phyloP scores from a whole-genome alignment of 805 yeast genomes.

The Metschnikowia henanensis region DNA sequence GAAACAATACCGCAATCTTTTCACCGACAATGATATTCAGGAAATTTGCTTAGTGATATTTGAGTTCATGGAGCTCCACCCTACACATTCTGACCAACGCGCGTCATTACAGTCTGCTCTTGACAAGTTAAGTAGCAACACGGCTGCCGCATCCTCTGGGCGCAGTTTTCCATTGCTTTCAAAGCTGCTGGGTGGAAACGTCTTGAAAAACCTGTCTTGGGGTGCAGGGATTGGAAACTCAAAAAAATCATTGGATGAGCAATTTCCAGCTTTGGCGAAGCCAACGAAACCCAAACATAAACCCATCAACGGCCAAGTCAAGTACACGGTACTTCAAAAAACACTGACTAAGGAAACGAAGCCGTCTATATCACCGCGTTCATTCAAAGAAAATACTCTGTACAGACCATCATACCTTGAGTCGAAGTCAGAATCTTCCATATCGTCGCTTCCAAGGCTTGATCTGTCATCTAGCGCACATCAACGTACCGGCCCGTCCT shows the following conservation, averaged over 20 bases:
- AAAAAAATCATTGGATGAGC: conserved; percentile 20
- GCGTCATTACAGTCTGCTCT: conserved; percentile 34
- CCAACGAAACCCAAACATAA: conserved; percentile 24
- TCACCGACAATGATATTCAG: conserved; percentile 37
- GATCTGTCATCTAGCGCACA: conserved; percentile 32
- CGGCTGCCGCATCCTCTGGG: conserved; percentile 13
- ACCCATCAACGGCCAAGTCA: conserved; percentile 24
- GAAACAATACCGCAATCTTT: conserved; percentile 46
- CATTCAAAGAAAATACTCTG: conserved; percentile 20
- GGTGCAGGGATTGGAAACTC: conserved; percentile 17
- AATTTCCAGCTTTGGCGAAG: conserved; percentile 36
- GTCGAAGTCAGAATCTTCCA: conserved; percentile 4
- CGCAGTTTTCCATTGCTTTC: conserved; percentile 50
- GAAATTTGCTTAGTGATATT: conserved; percentile 58
- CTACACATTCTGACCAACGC: conserved; percentile 44
- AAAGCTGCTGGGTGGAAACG: conserved; percentile 10
- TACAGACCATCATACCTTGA: conserved; percentile 37
- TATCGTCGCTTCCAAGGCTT: conserved; percentile 12
- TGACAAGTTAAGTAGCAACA: conserved; percentile 18
- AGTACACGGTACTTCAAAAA: conserved; percentile 35
- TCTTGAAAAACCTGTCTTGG: conserved; percentile 25
- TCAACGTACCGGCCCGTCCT: conserved; percentile 13
- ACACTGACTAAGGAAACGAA: conserved; percentile 16
- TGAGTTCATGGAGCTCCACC: conserved; percentile 60
- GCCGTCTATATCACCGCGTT: conserved; percentile 15